These are phyloP conservation scores for Thelonectria olida DNA, from an alignment of 2,329 filamentous ascomycete genomes.

Conservation along the genomic window DNA sequence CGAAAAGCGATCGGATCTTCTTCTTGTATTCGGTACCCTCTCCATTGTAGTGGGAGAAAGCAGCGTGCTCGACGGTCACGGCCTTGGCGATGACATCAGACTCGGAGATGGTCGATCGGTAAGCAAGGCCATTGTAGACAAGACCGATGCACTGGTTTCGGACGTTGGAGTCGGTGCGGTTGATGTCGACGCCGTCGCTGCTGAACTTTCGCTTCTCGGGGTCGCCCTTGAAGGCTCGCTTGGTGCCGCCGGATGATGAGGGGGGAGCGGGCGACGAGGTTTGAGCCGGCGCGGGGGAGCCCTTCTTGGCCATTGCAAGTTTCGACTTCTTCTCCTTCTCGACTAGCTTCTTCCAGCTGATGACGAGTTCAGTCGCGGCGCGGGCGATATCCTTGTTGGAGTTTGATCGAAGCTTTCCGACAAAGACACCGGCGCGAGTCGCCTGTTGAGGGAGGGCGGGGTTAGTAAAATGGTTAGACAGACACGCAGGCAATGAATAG, in stretches of 20 bases:
- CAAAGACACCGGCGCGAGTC: conserved; percentile 89
- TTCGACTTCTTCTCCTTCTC: conserved; percentile 68
- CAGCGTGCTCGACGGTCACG: conserved; percentile 85
- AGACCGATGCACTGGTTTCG: conserved; percentile 90
- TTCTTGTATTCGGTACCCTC: conserved; percentile 80
- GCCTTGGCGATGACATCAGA: conserved; percentile 77
- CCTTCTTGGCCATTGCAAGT: conserved; percentile 52
- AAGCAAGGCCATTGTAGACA: conserved; percentile 89
- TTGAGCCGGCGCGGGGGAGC: conserved; percentile 53
- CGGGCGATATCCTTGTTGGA: conserved; percentile 82
- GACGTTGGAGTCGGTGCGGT: conserved; percentile 76
- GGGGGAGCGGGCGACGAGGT: conserved; percentile 66
- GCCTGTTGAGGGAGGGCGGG: conserved; percentile 54
- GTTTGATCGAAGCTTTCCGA: conserved; percentile 83
- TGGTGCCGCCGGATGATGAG: conserved; percentile 48
- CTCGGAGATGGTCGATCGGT: conserved; percentile 74
- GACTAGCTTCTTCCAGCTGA: conserved; percentile 86
- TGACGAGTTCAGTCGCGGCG: conserved; percentile 82
- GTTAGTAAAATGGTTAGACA: conserved; percentile 17
- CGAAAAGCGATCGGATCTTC: conserved; percentile 92
- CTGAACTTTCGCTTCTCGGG: conserved; percentile 84
- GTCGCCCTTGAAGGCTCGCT: conserved; percentile 66
- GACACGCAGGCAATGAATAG: not conserved
- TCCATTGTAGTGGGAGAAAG: conserved; percentile 74
- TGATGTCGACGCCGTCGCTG: conserved; percentile 80